These are phyloP conservation scores for Lyophyllum decastes DNA, from an alignment of 768 basidiomycete genomes.

Conservation along the genomic window DNA sequence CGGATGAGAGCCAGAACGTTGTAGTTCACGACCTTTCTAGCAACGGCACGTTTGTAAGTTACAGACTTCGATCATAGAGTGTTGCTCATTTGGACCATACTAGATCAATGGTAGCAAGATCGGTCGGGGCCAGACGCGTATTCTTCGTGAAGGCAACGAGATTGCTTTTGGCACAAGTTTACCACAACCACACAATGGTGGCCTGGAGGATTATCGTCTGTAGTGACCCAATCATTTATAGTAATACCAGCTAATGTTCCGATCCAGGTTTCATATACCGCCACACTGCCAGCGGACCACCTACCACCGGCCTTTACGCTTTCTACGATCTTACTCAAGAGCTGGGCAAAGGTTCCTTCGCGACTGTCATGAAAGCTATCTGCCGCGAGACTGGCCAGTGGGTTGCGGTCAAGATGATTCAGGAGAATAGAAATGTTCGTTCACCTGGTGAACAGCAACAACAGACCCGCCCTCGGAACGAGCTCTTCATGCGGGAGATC, in stretches of 20 bases:
- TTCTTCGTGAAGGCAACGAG: constrained; percentile 81
- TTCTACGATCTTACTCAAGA: constrained; percentile 68
- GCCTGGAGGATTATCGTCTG: constrained; percentile 76
- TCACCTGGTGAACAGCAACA: constrained; percentile 27
- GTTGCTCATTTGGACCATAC: background rate
- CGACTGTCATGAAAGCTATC: constrained; percentile 84
- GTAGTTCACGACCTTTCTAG: constrained; percentile 60
- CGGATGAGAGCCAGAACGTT: constrained; percentile 42
- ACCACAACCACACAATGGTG: constrained; percentile 43
- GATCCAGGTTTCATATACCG: constrained; percentile 70
- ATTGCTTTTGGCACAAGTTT: constrained; percentile 75
- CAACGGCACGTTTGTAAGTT: constrained; percentile 73
- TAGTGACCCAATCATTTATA: constrained; percentile 12
- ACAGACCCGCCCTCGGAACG: constrained; percentile 21
- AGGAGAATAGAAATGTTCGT: constrained; percentile 43
- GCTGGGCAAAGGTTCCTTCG: constrained; percentile 91
- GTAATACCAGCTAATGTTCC: background rate
- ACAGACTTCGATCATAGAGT: background rate
- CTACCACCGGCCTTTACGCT: constrained; percentile 57
- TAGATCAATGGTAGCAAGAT: constrained; percentile 74
- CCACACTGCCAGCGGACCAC: constrained; percentile 52
- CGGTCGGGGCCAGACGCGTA: constrained; percentile 50
- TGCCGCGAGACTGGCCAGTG: constrained; percentile 68
- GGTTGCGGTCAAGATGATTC: constrained; percentile 90
- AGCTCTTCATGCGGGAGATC: constrained; percentile 68